phyloP scores from a whole-genome alignment of 2,329 filamentous ascomycete genomes.

The Aspergillus latus region DNA sequence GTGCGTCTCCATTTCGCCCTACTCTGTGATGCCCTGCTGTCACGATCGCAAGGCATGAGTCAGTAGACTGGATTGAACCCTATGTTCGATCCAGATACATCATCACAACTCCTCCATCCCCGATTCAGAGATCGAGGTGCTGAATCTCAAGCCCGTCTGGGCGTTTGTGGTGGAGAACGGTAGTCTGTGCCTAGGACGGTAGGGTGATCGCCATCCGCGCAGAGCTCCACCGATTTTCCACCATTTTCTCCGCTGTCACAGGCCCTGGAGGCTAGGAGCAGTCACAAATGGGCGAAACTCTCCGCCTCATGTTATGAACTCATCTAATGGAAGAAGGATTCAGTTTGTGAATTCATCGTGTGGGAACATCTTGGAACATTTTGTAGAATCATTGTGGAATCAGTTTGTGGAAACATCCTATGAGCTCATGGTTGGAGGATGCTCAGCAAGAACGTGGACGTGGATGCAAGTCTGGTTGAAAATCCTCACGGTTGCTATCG shows the following conservation, averaged over 20 bases:
- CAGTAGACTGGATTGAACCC: too few relatives aligned
- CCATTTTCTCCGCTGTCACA: neutral
- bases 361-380: too few relatives aligned
- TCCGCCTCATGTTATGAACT: too few relatives aligned
- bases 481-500: neutral
- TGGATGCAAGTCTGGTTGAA: neutral
- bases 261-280: neutral
- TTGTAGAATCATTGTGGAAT: too few relatives aligned
- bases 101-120: neutral
- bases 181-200: neutral
- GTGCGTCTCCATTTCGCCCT: neutral
- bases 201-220: conserved; percentile 9
- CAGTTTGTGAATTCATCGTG: too few relatives aligned
- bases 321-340: too few relatives aligned
- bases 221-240: neutral
- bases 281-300: neutral
- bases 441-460: neutral
- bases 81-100: too few relatives aligned
- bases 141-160: neutral
- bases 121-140: neutral
- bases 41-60: neutral
- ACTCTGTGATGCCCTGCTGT: too few relatives aligned
- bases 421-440: neutral
- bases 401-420: neutral
- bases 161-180: neutral